phyloP scores from a whole-genome alignment of 2,329 filamentous ascomycete species.

The Periconia macrospinosa region DNA sequence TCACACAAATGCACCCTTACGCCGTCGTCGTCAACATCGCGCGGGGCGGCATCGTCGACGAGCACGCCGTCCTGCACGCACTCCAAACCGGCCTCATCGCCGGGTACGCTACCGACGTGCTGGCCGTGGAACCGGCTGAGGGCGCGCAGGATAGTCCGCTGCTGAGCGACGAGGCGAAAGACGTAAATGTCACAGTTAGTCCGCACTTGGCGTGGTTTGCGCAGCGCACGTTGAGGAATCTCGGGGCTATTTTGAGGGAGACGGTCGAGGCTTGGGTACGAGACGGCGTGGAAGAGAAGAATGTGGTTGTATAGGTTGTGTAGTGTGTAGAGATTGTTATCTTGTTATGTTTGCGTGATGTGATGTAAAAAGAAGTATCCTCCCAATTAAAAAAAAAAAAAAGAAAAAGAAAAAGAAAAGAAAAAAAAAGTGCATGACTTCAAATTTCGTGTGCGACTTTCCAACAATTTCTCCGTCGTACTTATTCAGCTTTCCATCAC shows the following conservation, averaged over 20 bases:
- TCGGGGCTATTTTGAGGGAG: slow-evolving; percentile 47
- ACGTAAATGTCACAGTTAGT: slow-evolving; percentile 54
- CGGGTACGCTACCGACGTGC: slow-evolving; percentile 57
- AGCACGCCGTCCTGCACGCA: slow-evolving; percentile 50
- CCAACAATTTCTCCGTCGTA: too few relatives aligned
- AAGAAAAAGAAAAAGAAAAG: too few relatives aligned
- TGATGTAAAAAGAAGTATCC: too few relatives aligned
- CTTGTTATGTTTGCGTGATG: too few relatives aligned
- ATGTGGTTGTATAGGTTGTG: slow-evolving; percentile 40
- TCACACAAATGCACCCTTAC: slow-evolving; percentile 49
- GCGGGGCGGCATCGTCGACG: slow-evolving; percentile 56
- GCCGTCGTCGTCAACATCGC: slow-evolving; percentile 54
- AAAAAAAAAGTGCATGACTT: too few relatives aligned
- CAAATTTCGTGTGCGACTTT: too few relatives aligned
- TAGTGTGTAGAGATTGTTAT: too few relatives aligned
- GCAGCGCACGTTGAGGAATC: slow-evolving; percentile 50
- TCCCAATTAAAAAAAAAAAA: too few relatives aligned
- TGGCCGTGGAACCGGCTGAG: slow-evolving; percentile 51
- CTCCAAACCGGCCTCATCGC: slow-evolving; percentile 50
- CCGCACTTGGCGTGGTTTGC: slow-evolving; percentile 60
- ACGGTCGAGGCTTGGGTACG: slow-evolving; percentile 52
- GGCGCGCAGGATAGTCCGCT: slow-evolving; percentile 46
- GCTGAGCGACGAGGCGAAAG: slow-evolving; percentile 46
- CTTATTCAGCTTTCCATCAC: too few relatives aligned
- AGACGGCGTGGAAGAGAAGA: slow-evolving; percentile 39